Conservation (phyloP, 2,329 filamentous ascomycete species). For the Cladosporium phlei region DNA sequence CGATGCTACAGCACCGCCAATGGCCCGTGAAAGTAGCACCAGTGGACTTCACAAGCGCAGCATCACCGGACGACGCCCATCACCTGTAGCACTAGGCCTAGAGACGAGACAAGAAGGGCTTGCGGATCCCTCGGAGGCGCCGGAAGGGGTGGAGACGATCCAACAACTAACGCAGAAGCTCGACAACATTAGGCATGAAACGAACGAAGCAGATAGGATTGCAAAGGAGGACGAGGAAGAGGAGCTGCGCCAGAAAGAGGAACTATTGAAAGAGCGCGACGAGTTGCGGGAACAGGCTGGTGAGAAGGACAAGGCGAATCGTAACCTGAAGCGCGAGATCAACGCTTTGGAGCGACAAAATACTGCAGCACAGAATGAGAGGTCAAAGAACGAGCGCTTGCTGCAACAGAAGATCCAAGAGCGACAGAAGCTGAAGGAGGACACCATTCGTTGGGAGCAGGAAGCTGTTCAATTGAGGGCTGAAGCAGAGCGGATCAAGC, state of each 20-base stretch:
- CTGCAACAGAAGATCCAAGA: conserved; percentile 66
- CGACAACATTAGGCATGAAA: conserved; percentile 74
- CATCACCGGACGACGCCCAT: conserved; percentile 69
- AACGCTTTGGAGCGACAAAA: conserved; percentile 76
- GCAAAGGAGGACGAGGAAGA: conserved; percentile 58
- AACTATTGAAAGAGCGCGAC: conserved; percentile 70
- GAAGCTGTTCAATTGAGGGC: conserved; percentile 54
- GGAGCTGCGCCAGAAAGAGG: conserved; percentile 40
- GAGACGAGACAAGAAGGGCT: conserved; percentile 36
- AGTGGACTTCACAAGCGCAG: conserved; percentile 56
- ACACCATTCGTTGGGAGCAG: conserved; percentile 63
- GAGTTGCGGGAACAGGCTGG: conserved; percentile 71
- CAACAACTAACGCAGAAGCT: conserved; percentile 77
- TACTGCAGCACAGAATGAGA: conserved; percentile 72
- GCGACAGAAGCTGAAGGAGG: conserved; percentile 64
- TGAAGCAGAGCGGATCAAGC: conserved; percentile 40
- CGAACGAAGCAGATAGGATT: conserved; percentile 69
- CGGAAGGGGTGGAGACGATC: conserved; percentile 62
- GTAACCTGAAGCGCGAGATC: conserved; percentile 75
- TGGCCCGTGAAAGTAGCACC: conserved; percentile 62
- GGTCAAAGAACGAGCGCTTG: conserved; percentile 68
- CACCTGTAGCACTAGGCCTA: conserved; percentile 45
- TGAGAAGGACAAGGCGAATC: conserved; percentile 86
- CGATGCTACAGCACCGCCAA: conserved; percentile 51
- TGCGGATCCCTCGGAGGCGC: conserved; percentile 38